phyloP scores from a whole-genome alignment of 441 rosid species.

The Eruca vesicaria region DNA sequence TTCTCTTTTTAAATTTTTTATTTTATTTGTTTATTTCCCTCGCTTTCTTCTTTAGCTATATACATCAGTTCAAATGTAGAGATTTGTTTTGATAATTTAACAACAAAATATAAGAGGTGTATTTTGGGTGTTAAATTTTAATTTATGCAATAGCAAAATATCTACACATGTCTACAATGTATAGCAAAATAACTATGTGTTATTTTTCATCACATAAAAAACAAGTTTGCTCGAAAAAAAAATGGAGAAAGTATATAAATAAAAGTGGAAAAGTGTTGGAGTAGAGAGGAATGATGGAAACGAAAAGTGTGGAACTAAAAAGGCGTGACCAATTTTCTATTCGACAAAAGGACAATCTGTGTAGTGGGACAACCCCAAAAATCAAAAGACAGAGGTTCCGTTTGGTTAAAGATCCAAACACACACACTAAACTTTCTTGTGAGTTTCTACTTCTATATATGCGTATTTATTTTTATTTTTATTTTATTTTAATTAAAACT shows the following conservation, averaged over 20 bases:
- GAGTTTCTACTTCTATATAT: neutral
- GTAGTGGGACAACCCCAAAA: slow-evolving; percentile 14
- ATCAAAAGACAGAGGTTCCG: slow-evolving; percentile 22
- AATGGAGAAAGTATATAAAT: neutral
- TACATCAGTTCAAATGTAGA: neutral
- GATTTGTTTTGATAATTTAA: too few relatives aligned
- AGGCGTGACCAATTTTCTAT: slow-evolving; percentile 24
- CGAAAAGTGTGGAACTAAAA: slow-evolving; percentile 11
- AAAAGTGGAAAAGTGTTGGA: neutral
- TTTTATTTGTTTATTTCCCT: neutral
- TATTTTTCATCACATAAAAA: neutral
- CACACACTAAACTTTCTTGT: neutral
- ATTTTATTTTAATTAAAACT: too few relatives aligned
- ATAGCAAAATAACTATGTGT: too few relatives aligned
- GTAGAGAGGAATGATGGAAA: neutral
- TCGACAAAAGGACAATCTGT: slow-evolving; percentile 23
- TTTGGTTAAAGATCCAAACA: slow-evolving; percentile 24
- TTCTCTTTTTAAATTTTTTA: neutral
- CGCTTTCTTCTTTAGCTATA: neutral
- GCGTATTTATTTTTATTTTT: neutral
- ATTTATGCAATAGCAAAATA: too few relatives aligned
- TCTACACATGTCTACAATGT: too few relatives aligned
- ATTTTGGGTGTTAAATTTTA: too few relatives aligned
- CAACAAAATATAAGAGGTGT: too few relatives aligned
- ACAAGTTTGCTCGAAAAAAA: neutral